These are phyloP conservation scores for Rhododendron vialii DNA, from an alignment of 148 eudicot genomes.

Conservation along the genomic window DNA sequence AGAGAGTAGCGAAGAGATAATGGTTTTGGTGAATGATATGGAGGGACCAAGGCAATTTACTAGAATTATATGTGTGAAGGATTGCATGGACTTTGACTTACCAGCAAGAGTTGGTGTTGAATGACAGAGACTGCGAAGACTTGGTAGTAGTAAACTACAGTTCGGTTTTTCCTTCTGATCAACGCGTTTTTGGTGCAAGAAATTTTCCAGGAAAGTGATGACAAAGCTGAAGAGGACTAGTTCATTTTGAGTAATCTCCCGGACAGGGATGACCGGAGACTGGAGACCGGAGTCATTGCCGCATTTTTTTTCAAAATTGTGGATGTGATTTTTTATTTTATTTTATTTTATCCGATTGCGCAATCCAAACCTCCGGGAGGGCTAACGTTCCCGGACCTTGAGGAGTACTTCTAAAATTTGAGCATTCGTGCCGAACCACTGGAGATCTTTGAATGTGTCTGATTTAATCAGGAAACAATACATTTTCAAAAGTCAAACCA, in stretches of 20 bases:
- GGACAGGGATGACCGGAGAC: not conserved
- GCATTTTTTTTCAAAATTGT: not conserved
- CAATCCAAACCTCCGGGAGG: too few species aligned
- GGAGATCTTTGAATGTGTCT: too few species aligned
- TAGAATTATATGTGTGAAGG: not conserved
- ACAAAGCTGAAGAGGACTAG: not conserved
- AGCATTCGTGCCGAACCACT: too few species aligned
- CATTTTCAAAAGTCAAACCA: too few species aligned
- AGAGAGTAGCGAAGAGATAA: not conserved
- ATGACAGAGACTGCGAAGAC: not conserved
- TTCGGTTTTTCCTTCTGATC: not conserved
- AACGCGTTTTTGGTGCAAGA: constrained; percentile 8
- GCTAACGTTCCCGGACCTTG: too few species aligned
- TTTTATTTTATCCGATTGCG: too few species aligned
- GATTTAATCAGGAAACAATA: too few species aligned
- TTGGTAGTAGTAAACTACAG: not conserved
- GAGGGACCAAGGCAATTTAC: not conserved
- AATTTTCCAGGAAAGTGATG: not conserved
- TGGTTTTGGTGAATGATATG: not conserved
- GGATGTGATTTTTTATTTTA: too few species aligned
- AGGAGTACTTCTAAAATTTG: too few species aligned
- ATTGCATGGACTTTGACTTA: not conserved
- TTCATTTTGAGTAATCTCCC: not conserved
- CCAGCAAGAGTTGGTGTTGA: not conserved
- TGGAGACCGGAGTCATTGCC: not conserved